These are phyloP conservation scores for Porosira glacialis DNA, from an alignment of 352 stramenopile species.

Conservation along the genomic window DNA sequence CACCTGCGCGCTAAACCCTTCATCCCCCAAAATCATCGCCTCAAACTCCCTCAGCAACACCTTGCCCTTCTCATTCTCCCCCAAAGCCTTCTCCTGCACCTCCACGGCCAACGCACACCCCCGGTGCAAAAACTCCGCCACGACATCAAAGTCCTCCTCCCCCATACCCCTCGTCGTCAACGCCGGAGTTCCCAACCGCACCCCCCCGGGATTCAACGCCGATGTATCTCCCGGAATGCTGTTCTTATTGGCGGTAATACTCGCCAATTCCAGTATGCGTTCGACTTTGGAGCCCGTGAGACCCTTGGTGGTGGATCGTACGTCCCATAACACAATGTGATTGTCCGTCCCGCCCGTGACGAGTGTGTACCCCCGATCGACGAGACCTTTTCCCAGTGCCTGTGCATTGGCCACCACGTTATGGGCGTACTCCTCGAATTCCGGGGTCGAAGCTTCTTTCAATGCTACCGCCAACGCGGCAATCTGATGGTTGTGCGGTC, in stretches of 20 bases:
- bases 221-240: slow-evolving; percentile 96
- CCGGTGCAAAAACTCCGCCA: slow-evolving; percentile 93
- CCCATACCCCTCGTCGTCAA: slow-evolving; percentile 93
- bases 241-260: slow-evolving; percentile 99
- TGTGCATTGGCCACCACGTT: slow-evolving; percentile 84
- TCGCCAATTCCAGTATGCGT: slow-evolving; percentile 91
- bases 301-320: slow-evolving; percentile 90
- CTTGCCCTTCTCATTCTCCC: slow-evolving; percentile 92
- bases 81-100: slow-evolving; percentile 86
- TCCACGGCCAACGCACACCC: slow-evolving; percentile 89
- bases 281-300: slow-evolving; percentile 92
- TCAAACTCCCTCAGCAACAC: too few relatives aligned
- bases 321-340: slow-evolving; percentile 95
- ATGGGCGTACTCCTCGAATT: slow-evolving; percentile 98
- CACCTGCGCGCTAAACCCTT: slow-evolving; percentile 81
- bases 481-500: slow-evolving; percentile 99
- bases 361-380: slow-evolving; percentile 89
- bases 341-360: slow-evolving; percentile 98
- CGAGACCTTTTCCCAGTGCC: slow-evolving; percentile 86
- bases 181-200: slow-evolving; percentile 93
- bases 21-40: slow-evolving; percentile 81
- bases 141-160: slow-evolving; percentile 91
- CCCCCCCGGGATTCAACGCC: slow-evolving; percentile 93
- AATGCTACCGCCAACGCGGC: slow-evolving; percentile 95
- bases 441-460: slow-evolving; percentile 90